Percentiles rank a stretch among this genome's conserved stretches.
phyloP scores from a whole-genome alignment of 352 stramenopile species.

The Phytophthora sansomeana region DNA sequence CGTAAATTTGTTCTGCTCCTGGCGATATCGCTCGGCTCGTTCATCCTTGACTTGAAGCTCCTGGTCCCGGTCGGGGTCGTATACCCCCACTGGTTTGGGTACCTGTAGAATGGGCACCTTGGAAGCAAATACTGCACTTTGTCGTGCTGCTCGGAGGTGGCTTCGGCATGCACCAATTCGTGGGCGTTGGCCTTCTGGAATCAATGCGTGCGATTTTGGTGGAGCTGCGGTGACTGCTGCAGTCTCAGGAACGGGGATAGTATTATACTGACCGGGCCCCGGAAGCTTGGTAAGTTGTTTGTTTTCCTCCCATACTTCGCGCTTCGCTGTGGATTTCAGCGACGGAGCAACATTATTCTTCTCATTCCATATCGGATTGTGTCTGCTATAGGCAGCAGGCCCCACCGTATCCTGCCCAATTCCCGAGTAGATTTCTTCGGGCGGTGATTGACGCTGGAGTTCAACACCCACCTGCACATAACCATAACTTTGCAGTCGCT shows the following conservation, averaged over 20 bases:
- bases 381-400: constrained; percentile 68
- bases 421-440: constrained; percentile 67
- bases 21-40: constrained; percentile 39
- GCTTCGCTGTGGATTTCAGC: constrained; percentile 73
- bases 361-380: constrained; percentile 67
- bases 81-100: constrained; percentile 50
- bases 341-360: constrained; percentile 72
- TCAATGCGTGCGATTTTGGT: constrained; percentile 4
- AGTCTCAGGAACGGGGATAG: constrained; percentile 7
- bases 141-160: constrained; percentile 39
- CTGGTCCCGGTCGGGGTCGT: constrained; percentile 71
- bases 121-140: constrained; percentile 78
- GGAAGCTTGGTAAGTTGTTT: constrained; percentile 56
- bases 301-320: constrained; percentile 78
- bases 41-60: constrained; percentile 65
- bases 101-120: constrained; percentile 71
- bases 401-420: constrained; percentile 78
- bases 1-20: constrained; percentile 34
- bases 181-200: constrained; percentile 23
- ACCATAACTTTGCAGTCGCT: constrained; percentile 79
- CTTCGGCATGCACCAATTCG: constrained; percentile 33
- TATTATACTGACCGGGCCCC: constrained; percentile 72
- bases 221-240: constrained; percentile 4
- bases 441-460: constrained; percentile 53
- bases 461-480: constrained; percentile 62